Base-by-base conservation (phyloP, 2,329 filamentous ascomycete species). In the Fusarium mangiferae region DNA sequence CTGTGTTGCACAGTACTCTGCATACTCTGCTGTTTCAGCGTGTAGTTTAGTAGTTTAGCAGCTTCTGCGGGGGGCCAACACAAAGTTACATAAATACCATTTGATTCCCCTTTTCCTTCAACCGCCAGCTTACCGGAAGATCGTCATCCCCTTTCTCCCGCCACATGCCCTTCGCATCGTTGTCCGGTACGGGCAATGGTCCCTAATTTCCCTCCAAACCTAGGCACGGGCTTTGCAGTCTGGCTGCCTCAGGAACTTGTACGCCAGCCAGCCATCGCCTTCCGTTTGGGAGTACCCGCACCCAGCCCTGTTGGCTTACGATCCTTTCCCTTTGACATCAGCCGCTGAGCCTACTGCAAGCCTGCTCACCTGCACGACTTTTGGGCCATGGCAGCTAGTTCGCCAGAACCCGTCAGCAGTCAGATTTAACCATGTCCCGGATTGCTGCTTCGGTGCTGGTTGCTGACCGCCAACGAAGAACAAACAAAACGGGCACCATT, bases 301-400 rank as follows among this genome's bases (percentile, higher is more conserved):
- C 49, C 70, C 59, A 71, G 65, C 64, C 75, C 73, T 75, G 76
- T 67, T 72, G 69, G 76, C 73, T 78, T 76, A 76, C 69, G 73
- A 74, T 75, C 68, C 76, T 75, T 76, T 70, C 70, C 62, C 66
- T 33, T 76, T 56, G 48, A 56, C 38, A 65, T 76, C 76, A 74
- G 76, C 67, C 73, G 68, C 69, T 71, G 75, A 71, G 67, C 74
- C 68, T 72, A 58, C 56, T 68, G 65, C 62, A 72, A 72, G 75
- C 70, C 67, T 66, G 57, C 72, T 68, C 68, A 61, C 66, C 69
- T 67, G 60, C 61, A 68, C 63, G 61, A 72, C 63, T 70, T 48
- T 20, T 63, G 58, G 75, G 63, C 57, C 59, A 48, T 60, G 48
- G 56, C 55, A 51, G 17, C 30, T 51, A 59, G 51, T 55, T 63